Evolutionary conservation across 495 filamentous ascomycete species (phyloP).

Genomic region (Tirmania nivea): DNA sequence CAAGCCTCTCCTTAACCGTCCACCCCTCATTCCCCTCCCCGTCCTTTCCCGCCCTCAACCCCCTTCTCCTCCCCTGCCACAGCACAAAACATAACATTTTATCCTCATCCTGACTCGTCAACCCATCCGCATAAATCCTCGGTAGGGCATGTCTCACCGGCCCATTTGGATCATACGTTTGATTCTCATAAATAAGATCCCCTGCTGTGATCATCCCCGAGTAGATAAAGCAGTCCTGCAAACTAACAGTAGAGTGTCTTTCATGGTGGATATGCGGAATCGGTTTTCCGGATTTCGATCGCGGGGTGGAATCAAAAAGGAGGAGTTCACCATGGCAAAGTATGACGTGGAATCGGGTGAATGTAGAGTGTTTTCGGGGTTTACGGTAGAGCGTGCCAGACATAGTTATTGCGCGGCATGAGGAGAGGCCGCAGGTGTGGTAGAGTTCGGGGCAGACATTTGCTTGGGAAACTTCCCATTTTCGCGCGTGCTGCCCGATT

Average conservation of each 20-base stretch:
- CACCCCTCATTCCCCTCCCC: conserved; percentile 16
- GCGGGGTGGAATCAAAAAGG: conserved; percentile 38
- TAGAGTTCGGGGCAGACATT: conserved; percentile 43
- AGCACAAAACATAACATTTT: conserved; percentile 51
- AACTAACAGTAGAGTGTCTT: conserved; percentile 34
- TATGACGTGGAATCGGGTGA: conserved; percentile 40
- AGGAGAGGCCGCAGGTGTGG: conserved; percentile 45
- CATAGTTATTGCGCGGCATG: conserved; percentile 46
- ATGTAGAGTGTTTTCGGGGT: conserved; percentile 40
- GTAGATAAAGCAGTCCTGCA: conserved; percentile 53
- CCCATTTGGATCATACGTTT: conserved; percentile 45
- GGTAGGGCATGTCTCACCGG: conserved; percentile 44
- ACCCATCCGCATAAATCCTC: conserved; percentile 41
- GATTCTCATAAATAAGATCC: conserved; percentile 46
- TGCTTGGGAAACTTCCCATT: conserved; percentile 52
- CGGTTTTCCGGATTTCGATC: conserved; percentile 33
- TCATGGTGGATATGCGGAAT: conserved; percentile 43
- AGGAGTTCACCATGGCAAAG: conserved; percentile 40
- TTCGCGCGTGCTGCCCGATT: conserved; percentile 44
- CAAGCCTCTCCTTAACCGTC: conserved; percentile 19
- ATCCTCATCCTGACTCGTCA: conserved; percentile 49
- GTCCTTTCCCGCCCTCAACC: conserved; percentile 34
- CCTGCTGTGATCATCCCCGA: conserved; percentile 43
- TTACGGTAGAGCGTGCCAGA: conserved; percentile 46
- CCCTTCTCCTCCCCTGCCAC: conserved; percentile 42